Base-by-base conservation (phyloP, 176 grass and related monocot species). In the Tillandsia leiboldiana region DNA sequence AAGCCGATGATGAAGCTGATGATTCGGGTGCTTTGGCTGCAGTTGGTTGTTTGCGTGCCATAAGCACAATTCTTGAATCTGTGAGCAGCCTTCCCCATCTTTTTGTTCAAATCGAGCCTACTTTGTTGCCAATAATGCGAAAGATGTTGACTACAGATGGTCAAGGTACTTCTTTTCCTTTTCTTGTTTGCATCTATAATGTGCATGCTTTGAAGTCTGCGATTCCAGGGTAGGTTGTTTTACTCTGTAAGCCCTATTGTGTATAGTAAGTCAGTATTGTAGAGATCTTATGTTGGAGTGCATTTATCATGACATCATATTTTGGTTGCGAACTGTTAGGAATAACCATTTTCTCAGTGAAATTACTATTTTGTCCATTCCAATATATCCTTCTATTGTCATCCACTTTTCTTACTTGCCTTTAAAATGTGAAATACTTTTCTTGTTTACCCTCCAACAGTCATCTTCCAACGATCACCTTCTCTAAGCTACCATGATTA, bases 21-120 rank as follows among this genome's bases (percentile, higher is more conserved):
- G 91, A 96, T 71, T 85, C 87, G 57, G 91, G 87, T 85, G 91
- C 91, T 78, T 77, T 96, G 71, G 91, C 91, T 59, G 91, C 91
- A 70, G 84, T 90, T 72, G 91, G 91, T 52, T 96, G 91, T 65
- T 85, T 96, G 67, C 82, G 91, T 70, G 91, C 87, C 12, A 90
- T 96, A 79, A 87, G 87, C 84, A 90, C 91, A 79, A 96, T 96
- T 11, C 91, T 96, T 10, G 91, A 96, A 70, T 96, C 91, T 9
- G 51, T 96, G 56, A 90, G 87, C 84, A 90, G 91, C 57, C 87
- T 96, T 26, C 87, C 91, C 50, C 87, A 90, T 53, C 84, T 96
- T 53, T 96, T 96, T 78, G 67, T 71, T 18, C 84, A 85, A 85
- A 84, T 96, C 28, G 91, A 96, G 54, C 82, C 84, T 51, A 85